These are phyloP conservation scores for Apophysomyces ossiformis DNA, from an alignment of 371 early-diverging fungal genomes.

Conservation along the genomic window DNA sequence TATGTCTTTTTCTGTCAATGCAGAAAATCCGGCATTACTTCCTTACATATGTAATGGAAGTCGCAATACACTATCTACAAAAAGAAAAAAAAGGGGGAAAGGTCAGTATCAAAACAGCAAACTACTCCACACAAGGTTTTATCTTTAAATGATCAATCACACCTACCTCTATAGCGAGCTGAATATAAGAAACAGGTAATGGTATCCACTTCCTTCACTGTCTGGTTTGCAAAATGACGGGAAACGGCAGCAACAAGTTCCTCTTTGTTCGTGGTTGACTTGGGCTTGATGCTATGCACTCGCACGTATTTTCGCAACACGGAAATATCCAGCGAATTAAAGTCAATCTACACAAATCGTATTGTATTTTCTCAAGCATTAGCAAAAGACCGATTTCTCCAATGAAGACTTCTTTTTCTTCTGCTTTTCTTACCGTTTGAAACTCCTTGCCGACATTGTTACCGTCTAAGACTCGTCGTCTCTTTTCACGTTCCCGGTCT, in stretches of 20 bases:
- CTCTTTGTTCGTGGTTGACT: conserved; percentile 41
- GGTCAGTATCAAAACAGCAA: no score
- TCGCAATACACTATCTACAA: no score
- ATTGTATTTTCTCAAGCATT: neutral
- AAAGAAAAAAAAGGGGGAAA: no score
- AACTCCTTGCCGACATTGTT: conserved; percentile 55
- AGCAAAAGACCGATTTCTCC: neutral
- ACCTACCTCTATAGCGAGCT: conserved; percentile 50
- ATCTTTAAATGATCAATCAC: neutral
- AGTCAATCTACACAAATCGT: conserved; percentile 41
- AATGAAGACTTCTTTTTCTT: no score
- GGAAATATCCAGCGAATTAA: conserved; percentile 44
- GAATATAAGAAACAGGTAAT: conserved; percentile 56
- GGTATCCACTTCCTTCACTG: conserved; percentile 53
- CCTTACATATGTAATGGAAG: no score
- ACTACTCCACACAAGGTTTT: no score
- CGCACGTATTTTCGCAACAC: conserved; percentile 51
- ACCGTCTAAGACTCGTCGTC: conserved; percentile 37
- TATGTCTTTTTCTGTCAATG: no score
- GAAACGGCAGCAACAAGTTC: conserved; percentile 51
- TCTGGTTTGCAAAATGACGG: conserved; percentile 55
- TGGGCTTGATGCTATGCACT: conserved; percentile 46
- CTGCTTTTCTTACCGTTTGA: conserved; percentile 39
- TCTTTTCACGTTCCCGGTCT: conserved; percentile 50
- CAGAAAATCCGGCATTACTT: no score